A percentile compares a stretch with the other conserved stretches of the same genome.
These are phyloP conservation scores for Exophiala sp. DNA, from an alignment of 2,329 filamentous ascomycete genomes.

Conservation along the genomic window DNA sequence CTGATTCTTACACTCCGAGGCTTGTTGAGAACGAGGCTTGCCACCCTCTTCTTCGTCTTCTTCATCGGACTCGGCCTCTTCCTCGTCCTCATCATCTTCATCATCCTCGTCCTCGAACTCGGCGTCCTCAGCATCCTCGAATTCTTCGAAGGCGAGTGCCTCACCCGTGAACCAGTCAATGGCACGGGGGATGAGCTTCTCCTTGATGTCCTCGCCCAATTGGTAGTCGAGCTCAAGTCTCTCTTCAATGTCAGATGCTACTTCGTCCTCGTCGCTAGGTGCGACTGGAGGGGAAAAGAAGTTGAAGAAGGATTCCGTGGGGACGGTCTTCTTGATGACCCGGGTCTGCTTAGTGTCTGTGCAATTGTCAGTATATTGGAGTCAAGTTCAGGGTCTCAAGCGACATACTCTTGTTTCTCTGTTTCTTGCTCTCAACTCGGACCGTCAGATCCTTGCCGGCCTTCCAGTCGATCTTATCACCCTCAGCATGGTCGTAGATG, in stretches of 20 bases:
- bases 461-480: slow-evolving; percentile 98
- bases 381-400: not conserved
- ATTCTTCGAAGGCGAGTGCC: slow-evolving; percentile 91
- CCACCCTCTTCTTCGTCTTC: slow-evolving; percentile 57
- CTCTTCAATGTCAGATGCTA: slow-evolving; percentile 89
- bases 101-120: slow-evolving; percentile 86
- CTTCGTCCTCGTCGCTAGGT: slow-evolving; percentile 68
- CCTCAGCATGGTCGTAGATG: slow-evolving; percentile 98
- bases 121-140: slow-evolving; percentile 79
- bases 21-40: slow-evolving; percentile 68
- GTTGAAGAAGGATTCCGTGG: slow-evolving; percentile 98
- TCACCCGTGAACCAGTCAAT: slow-evolving; percentile 99
- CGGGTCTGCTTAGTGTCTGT: slow-evolving; percentile 98
- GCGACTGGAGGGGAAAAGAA: slow-evolving; percentile 96
- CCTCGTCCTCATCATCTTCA: slow-evolving; percentile 88
- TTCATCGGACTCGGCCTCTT: slow-evolving; percentile 67
- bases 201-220: slow-evolving; percentile 98
- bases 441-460: slow-evolving; percentile 88
- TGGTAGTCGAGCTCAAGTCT: slow-evolving; percentile 98
- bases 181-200: slow-evolving; percentile 96
- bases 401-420: slow-evolving; percentile 93
- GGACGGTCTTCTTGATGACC: slow-evolving; percentile 98
- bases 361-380: slow-evolving; percentile 21
- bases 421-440: slow-evolving; percentile 97
- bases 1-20: slow-evolving; percentile 79